Evolutionary conservation across 176 grass and related monocot species (phyloP).

Genomic region (Microstegium vimineum): DNA sequence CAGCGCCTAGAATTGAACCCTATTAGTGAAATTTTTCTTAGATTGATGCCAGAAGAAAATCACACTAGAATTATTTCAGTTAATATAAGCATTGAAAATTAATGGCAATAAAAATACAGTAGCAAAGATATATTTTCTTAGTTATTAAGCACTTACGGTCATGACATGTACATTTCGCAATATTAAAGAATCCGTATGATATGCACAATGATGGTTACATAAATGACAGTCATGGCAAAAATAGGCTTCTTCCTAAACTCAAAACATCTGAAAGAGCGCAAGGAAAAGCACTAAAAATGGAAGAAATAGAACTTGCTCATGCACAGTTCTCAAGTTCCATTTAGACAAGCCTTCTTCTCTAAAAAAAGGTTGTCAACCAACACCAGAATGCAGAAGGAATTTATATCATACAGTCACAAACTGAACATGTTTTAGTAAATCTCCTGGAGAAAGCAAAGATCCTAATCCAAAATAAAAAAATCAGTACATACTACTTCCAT

Average conservation of each 20-base stretch:
- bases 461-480: background rate
- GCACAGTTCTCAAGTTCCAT: background rate
- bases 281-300: background rate
- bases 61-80: background rate
- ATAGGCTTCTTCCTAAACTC: background rate
- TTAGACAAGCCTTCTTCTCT: background rate
- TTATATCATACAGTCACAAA: background rate
- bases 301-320: background rate
- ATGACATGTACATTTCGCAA: background rate
- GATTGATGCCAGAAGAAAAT: conserved; percentile 35
- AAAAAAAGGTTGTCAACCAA: conserved; percentile 7
- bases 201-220: background rate
- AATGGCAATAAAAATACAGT: background rate
- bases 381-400: background rate
- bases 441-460: background rate
- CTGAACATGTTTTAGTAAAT: background rate
- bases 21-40: conserved; percentile 85
- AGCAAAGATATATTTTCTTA: background rate
- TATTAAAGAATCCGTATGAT: background rate
- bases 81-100: background rate
- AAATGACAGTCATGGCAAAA: background rate
- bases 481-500: background rate
- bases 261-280: background rate
- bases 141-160: background rate
- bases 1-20: conserved; percentile 98